phyloP scores from a whole-genome alignment of 768 basidiomycete species.

The Lentinula lateritia region DNA sequence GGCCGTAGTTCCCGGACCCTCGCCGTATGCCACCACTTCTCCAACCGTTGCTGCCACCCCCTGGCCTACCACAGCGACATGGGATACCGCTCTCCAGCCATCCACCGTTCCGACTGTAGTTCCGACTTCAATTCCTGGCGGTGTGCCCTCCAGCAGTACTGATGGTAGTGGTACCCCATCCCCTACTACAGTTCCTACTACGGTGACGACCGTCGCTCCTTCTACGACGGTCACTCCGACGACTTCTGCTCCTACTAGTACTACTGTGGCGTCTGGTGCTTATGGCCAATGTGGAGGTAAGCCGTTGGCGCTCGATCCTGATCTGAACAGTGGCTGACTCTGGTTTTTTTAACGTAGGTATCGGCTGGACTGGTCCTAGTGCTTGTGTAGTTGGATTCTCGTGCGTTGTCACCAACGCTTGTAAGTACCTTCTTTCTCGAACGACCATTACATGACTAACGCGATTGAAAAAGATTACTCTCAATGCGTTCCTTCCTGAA shows the following conservation, averaged over 20 bases:
- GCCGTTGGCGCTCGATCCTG: neutral
- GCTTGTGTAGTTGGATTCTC: neutral
- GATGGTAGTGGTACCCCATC: neutral
- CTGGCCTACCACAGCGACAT: slow-evolving; percentile 42
- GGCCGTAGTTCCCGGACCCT: slow-evolving; percentile 4
- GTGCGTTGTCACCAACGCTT: slow-evolving; percentile 11
- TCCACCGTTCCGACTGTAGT: slow-evolving; percentile 36
- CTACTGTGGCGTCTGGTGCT: neutral
- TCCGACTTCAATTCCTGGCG: slow-evolving; percentile 5
- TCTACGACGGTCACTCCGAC: neutral
- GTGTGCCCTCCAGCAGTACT: neutral
- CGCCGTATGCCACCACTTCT: slow-evolving; percentile 34
- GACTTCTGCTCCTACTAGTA: neutral
- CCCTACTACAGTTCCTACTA: neutral
- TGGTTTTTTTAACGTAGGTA: neutral
- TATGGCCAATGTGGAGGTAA: neutral
- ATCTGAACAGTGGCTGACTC: neutral
- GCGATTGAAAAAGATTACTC: neutral
- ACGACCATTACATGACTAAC: neutral
- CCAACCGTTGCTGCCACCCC: slow-evolving; percentile 35
- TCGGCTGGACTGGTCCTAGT: neutral
- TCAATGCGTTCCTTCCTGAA: neutral
- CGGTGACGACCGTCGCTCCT: neutral
- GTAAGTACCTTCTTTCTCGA: neutral
- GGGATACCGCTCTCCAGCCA: slow-evolving; percentile 44